Evolutionary conservation across 2,329 filamentous ascomycete genomes (phyloP).

Genomic region (Mollisia scopiformis): DNA sequence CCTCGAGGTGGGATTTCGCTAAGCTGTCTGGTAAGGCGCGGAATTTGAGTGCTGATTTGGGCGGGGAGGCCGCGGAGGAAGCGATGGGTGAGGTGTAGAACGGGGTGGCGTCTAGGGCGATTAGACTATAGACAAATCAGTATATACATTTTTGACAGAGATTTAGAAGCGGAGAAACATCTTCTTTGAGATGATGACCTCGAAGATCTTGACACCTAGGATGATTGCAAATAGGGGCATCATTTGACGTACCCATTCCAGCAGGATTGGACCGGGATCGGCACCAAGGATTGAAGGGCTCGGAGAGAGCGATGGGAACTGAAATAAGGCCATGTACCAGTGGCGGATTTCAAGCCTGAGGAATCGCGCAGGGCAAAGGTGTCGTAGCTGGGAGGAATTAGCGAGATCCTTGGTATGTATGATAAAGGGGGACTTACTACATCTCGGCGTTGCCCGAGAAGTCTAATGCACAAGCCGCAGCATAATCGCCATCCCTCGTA

Average conservation of each 20-base stretch:
- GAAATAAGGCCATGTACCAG: conserved; percentile 64
- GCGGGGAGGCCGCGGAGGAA: not conserved
- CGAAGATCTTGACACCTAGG: too few relatives aligned
- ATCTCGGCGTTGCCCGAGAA: conserved; percentile 43
- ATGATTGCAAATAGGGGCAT: too few relatives aligned
- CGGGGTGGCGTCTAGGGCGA: conserved; percentile 55
- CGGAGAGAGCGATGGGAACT: conserved; percentile 51
- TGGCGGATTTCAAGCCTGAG: conserved; percentile 52
- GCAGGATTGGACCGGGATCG: conserved; percentile 56
- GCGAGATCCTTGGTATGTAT: not conserved
- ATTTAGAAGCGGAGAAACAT: too few relatives aligned
- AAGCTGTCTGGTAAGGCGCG: conserved; percentile 67
- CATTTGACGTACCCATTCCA: too few relatives aligned
- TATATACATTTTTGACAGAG: too few relatives aligned
- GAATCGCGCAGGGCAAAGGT: conserved; percentile 64
- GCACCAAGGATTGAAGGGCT: conserved; percentile 52
- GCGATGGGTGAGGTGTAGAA: conserved; percentile 44
- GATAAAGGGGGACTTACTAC: conserved; percentile 13
- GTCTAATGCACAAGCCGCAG: conserved; percentile 59
- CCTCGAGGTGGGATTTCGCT: conserved; percentile 66
- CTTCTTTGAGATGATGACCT: too few relatives aligned
- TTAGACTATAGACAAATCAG: too few relatives aligned
- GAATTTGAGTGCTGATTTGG: conserved; percentile 52
- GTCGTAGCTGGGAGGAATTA: conserved; percentile 49
- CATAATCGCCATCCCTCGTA: conserved; percentile 61